Percentiles rank a stretch among this genome's conserved stretches.
These are phyloP conservation scores for Casuarina glauca DNA, from an alignment of 306 rosid genomes.

Conservation along the genomic window DNA sequence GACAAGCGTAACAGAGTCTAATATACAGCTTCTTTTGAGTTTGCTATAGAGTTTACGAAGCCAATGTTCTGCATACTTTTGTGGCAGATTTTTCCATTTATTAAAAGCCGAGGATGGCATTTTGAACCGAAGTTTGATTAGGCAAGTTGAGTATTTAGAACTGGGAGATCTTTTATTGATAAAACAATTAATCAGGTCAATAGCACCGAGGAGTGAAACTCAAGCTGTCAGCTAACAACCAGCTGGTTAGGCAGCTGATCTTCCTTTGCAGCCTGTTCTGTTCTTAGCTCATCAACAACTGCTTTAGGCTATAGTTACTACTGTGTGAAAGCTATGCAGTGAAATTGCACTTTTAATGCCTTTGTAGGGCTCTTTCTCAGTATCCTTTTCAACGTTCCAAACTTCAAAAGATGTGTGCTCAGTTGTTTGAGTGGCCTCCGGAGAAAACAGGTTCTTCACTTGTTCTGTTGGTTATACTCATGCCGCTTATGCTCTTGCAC, in stretches of 20 bases:
- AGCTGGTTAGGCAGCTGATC: neutral
- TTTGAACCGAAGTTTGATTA: neutral
- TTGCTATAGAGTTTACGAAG: neutral
- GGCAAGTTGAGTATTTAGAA: neutral
- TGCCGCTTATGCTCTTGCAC: neutral
- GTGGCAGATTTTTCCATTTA: neutral
- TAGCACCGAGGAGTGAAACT: slow-evolving; percentile 15
- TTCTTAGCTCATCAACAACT: neutral
- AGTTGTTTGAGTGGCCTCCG: slow-evolving; percentile 64
- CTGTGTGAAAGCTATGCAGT: neutral
- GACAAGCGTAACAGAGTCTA: neutral
- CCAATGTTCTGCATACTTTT: neutral
- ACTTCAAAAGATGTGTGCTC: slow-evolving; percentile 60
- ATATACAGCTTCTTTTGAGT: neutral
- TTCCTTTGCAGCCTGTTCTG: neutral
- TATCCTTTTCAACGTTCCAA: slow-evolving; percentile 59
- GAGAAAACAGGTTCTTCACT: slow-evolving; percentile 68
- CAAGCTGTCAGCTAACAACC: neutral
- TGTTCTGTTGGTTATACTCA: slow-evolving; percentile 21
- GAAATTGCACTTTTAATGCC: slow-evolving; percentile 7
- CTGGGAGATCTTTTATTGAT: neutral
- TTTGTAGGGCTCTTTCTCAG: slow-evolving; percentile 56
- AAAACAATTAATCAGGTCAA: slow-evolving; percentile 5
- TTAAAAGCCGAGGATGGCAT: neutral
- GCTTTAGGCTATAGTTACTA: neutral